phyloP scores from a whole-genome alignment of 768 basidiomycete genomes.

The Tremella yokohamensis region DNA sequence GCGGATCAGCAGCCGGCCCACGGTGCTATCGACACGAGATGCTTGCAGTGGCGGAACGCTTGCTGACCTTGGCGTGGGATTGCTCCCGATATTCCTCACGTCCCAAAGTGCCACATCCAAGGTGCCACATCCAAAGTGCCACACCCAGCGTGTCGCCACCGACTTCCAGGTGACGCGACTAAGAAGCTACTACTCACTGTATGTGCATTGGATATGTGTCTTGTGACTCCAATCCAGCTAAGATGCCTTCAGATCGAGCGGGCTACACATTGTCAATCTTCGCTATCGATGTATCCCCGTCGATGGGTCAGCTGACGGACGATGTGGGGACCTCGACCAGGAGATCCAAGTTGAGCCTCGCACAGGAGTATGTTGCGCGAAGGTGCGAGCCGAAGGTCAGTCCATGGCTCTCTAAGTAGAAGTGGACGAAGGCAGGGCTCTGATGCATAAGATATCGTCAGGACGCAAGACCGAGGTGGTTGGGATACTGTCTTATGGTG shows the following conservation, averaged over 20 bases:
- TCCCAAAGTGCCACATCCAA: too few species aligned
- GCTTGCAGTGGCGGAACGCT: too few species aligned
- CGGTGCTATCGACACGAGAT: too few species aligned
- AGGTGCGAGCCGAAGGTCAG: constrained; percentile 86
- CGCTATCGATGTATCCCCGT: constrained; percentile 78
- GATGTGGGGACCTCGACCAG: constrained; percentile 58
- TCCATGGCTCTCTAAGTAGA: neutral
- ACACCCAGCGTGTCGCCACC: too few species aligned
- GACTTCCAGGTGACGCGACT: too few species aligned
- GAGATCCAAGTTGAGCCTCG: constrained; percentile 76
- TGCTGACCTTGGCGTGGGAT: too few species aligned
- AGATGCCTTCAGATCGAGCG: constrained; percentile 39
- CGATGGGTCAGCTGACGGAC: constrained; percentile 68
- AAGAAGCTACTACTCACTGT: too few species aligned
- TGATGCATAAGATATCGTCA: constrained; percentile 69
- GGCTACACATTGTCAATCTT: constrained; percentile 56
- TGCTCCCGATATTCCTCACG: too few species aligned
- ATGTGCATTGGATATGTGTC: too few species aligned
- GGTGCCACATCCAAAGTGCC: too few species aligned
- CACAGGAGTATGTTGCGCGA: constrained; percentile 79
- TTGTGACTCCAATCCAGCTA: too few species aligned
- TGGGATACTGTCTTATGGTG: constrained; percentile 84
- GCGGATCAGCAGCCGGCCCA: too few species aligned
- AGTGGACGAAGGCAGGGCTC: neutral
- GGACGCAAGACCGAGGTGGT: constrained; percentile 91